Conservation (phyloP, 1,284 basidiomycete genomes). For the Trametes hirsuta region DNA sequence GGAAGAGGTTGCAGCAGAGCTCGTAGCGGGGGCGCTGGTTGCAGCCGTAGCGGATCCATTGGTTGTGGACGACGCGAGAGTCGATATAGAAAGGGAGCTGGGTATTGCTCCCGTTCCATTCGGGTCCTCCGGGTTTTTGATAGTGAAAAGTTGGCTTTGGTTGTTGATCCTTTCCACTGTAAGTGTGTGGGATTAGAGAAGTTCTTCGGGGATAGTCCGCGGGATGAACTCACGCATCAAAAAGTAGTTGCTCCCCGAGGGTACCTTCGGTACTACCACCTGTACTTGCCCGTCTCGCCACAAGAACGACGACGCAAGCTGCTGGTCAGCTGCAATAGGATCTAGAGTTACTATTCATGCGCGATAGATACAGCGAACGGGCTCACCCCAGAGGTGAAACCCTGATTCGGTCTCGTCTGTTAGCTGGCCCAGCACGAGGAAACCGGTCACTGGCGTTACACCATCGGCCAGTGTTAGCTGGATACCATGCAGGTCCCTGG, state of each 20-base stretch:
- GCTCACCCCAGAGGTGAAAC: not conserved
- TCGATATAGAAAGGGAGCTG: not conserved
- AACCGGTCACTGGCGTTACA: not conserved
- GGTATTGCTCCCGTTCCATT: not conserved
- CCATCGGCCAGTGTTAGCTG: not conserved
- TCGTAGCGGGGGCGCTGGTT: no score
- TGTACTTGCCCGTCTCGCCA: not conserved
- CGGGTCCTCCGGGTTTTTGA: conserved; percentile 1
- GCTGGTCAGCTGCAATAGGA: not conserved
- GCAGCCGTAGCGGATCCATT: not conserved
- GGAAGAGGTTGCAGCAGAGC: not conserved
- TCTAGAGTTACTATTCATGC: not conserved
- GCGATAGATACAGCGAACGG: not conserved
- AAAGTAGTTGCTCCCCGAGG: conserved; percentile 3
- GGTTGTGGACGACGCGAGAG: not conserved
- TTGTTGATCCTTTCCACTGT: not conserved
- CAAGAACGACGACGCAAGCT: not conserved
- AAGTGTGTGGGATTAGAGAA: not conserved
- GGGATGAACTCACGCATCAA: not conserved
- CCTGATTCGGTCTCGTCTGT: not conserved
- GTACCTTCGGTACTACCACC: conserved; percentile 5
- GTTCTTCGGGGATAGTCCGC: not conserved
- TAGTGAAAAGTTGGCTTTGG: not conserved
- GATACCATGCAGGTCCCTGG: not conserved
- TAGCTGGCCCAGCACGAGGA: not conserved